A percentile compares a stretch with the other conserved stretches of the same genome.
Conservation (phyloP, 306 rosid species). For the Hippophae rhamnoides region DNA sequence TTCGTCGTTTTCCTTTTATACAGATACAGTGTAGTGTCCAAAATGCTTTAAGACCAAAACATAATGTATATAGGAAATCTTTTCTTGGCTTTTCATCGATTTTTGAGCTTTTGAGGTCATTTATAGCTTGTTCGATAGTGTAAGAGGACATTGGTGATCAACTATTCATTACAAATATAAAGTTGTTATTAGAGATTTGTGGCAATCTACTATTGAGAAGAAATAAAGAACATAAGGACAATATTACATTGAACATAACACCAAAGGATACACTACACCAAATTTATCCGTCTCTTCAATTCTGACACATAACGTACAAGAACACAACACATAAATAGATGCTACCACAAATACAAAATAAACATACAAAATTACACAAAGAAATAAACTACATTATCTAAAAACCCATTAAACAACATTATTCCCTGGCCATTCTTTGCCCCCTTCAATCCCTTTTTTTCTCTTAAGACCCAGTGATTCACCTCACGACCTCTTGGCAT, state of each 20-base stretch:
- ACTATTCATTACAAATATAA: too few species aligned
- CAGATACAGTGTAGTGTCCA: too few species aligned
- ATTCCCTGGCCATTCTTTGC: constrained; percentile 9
- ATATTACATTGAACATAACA: neutral
- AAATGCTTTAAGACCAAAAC: too few species aligned
- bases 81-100: too few species aligned
- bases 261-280: neutral
- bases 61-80: too few species aligned
- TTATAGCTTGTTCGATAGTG: too few species aligned
- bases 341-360: neutral
- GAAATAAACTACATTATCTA: neutral
- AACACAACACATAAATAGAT: neutral
- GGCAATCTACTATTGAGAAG: too few species aligned
- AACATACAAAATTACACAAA: neutral
- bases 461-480: neutral
- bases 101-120: too few species aligned
- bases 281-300: neutral
- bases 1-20: too few species aligned
- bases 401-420: constrained; percentile 1
- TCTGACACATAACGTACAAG: neutral
- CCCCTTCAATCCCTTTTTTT: neutral
- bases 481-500: constrained; percentile 48
- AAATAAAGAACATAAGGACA: too few species aligned
- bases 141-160: too few species aligned
- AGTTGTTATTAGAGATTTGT: too few species aligned